A percentile compares a stretch with the other conserved stretches of the same genome.
Evolutionary conservation across 2,329 filamentous ascomycete species (phyloP).

Genomic region (Trichoderma atrobrunneum): DNA sequence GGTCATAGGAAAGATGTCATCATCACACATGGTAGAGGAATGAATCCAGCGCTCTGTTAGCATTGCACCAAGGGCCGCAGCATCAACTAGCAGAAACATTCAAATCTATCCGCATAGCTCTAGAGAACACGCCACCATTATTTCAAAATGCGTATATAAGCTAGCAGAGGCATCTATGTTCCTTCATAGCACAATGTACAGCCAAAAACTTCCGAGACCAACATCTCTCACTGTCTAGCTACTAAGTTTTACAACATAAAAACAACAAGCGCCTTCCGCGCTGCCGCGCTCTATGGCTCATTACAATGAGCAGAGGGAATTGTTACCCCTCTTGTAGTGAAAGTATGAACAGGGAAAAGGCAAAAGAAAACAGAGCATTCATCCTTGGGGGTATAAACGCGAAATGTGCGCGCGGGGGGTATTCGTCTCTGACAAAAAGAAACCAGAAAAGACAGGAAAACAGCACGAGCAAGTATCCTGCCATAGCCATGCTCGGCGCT

Average conservation of each 20-base stretch:
- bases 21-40: neutral
- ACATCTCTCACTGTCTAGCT: constrained; percentile 20
- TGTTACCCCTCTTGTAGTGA: constrained; percentile 6
- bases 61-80: neutral
- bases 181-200: constrained; percentile 23
- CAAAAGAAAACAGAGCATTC: constrained; percentile 21
- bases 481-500: constrained; percentile 26
- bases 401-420: constrained; percentile 3
- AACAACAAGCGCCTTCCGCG: constrained; percentile 20
- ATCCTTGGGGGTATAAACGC: constrained; percentile 30
- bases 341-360: constrained; percentile 23
- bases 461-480: constrained; percentile 12
- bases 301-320: constrained; percentile 21
- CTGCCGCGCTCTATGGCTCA: constrained; percentile 20
- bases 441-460: constrained; percentile 18
- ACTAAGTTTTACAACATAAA: constrained; percentile 25
- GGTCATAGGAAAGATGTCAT: neutral
- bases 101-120: neutral
- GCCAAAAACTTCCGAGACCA: constrained; percentile 20
- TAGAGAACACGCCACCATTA: neutral
- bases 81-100: neutral
- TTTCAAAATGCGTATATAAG: constrained; percentile 17
- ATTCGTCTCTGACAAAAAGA: constrained; percentile 16
- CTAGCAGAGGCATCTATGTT: constrained; percentile 14
- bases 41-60: neutral